Conservation (phyloP, 2,329 filamentous ascomycete genomes). For the Aureobasidium sp. region DNA sequence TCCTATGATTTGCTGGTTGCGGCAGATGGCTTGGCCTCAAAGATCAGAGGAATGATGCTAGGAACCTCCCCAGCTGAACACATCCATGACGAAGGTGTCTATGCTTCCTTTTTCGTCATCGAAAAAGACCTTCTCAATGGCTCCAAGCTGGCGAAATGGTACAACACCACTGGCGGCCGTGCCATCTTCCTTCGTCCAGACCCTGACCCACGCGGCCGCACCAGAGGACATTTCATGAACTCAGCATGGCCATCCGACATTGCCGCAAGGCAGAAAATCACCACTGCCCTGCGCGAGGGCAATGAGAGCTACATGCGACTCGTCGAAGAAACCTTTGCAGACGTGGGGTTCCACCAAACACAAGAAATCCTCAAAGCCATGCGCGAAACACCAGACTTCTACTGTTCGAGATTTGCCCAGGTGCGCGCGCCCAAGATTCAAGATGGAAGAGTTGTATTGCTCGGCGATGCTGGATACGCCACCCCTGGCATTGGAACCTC, state of each 20-base stretch:
- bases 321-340: conserved; percentile 21
- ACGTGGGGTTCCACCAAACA: conserved; percentile 17
- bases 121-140: conserved; percentile 34
- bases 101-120: conserved; percentile 39
- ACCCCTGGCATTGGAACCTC: conserved; percentile 31
- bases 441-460: conserved; percentile 31
- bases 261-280: conserved; percentile 31
- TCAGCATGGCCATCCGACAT: conserved; percentile 27
- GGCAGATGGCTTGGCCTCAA: conserved; percentile 42
- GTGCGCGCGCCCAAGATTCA: conserved; percentile 27
- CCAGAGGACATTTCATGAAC: conserved; percentile 27
- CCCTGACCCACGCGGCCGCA: conserved; percentile 27
- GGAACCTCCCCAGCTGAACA: conserved; percentile 34
- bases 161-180: conserved; percentile 34
- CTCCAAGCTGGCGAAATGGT: conserved; percentile 32
- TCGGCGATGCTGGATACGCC: conserved; percentile 37
- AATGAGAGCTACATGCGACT: conserved; percentile 30
- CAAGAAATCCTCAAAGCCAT: conserved; percentile 15
- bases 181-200: conserved; percentile 32
- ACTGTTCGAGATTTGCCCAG: conserved; percentile 27
- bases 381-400: conserved; percentile 22
- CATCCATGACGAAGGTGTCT: conserved; percentile 32
- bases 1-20: conserved; percentile 45
- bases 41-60: conserved; percentile 41
- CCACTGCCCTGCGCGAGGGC: conserved; percentile 34